Percentiles rank a stretch among this genome's conserved stretches.
Evolutionary conservation across 371 early-diverging fungal genomes (phyloP).

Genomic region (Mucor saturninus): DNA sequence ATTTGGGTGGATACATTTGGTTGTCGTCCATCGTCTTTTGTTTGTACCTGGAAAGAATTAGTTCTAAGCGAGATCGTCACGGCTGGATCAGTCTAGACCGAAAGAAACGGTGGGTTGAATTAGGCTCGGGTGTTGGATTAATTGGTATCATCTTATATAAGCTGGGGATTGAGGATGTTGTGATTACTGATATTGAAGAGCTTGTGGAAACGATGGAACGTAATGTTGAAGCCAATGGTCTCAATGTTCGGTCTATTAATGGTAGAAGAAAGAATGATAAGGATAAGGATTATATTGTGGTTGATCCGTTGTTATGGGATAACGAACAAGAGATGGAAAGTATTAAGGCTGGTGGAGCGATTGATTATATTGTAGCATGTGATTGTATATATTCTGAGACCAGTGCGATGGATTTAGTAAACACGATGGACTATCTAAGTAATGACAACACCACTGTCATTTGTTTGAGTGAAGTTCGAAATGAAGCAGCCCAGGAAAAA

Average conservation of each 20-base stretch:
- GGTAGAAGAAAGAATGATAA: constrained; percentile 44
- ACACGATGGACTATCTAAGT: constrained; percentile 48
- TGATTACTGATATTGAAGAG: constrained; percentile 53
- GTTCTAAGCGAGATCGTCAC: constrained; percentile 29
- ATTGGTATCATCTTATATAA: constrained; percentile 55
- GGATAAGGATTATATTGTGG: constrained; percentile 26
- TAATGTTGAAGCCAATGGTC: constrained; percentile 51
- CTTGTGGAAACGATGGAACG: constrained; percentile 47
- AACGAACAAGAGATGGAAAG: constrained; percentile 41
- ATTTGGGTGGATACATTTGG: constrained; percentile 55
- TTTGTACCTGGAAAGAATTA: constrained; percentile 44
- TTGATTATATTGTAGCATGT: constrained; percentile 57
- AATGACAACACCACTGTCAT: constrained; percentile 45
- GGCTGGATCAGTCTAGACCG: constrained; percentile 47
- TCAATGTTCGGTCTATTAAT: constrained; percentile 37
- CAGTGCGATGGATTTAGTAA: constrained; percentile 52
- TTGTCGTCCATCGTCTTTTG: constrained; percentile 54
- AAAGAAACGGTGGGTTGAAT: constrained; percentile 51
- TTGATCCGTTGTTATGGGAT: constrained; percentile 54
- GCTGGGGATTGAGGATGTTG: constrained; percentile 49
- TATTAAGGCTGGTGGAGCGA: constrained; percentile 38
- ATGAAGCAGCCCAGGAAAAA: constrained; percentile 57
- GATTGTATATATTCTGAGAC: constrained; percentile 65
- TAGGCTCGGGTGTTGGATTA: constrained; percentile 58
- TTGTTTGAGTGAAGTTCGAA: constrained; percentile 57